phyloP scores from a whole-genome alignment of 306 rosid species.

The Malus orientalis region DNA sequence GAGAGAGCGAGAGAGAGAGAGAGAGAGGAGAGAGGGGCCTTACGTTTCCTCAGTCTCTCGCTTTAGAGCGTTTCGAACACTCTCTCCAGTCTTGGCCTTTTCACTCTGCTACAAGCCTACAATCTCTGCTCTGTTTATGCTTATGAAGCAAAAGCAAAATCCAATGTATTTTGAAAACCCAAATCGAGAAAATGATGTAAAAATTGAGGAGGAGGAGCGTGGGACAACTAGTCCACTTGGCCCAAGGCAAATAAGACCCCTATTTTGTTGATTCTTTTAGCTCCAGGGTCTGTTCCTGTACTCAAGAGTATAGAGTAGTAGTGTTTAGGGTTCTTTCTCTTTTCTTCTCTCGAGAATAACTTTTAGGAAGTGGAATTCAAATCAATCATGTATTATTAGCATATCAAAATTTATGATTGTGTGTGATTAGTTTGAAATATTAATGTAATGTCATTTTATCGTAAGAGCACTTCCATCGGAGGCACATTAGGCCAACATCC shows the following conservation, averaged over 20 bases:
- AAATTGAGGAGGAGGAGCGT: not conserved
- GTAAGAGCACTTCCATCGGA: no score
- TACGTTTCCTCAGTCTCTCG: constrained; percentile 17
- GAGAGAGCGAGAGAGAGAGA: no score
- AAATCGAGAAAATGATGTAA: not conserved
- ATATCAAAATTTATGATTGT: no score
- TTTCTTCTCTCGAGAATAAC: no score
- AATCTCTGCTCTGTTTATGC: no score
- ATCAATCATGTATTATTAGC: no score
- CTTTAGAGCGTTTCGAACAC: constrained; percentile 19
- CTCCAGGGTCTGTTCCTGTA: not conserved
- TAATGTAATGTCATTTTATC: no score
- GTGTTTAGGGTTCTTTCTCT: no score
- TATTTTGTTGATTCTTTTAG: constrained; percentile 6
- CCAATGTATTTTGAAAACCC: not conserved
- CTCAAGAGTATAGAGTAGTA: not conserved
- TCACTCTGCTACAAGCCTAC: no score
- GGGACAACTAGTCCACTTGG: constrained; percentile 1
- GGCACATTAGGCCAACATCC: no score
- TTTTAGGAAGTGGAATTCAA: no score
- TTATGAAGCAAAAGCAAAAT: not conserved
- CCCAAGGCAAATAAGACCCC: constrained; percentile 18
- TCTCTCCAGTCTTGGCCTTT: not conserved
- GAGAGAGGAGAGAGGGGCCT: not conserved
- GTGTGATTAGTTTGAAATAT: no score